Base-by-base conservation (phyloP, 2,329 filamentous ascomycete genomes). In the Didymella segeticola region DNA sequence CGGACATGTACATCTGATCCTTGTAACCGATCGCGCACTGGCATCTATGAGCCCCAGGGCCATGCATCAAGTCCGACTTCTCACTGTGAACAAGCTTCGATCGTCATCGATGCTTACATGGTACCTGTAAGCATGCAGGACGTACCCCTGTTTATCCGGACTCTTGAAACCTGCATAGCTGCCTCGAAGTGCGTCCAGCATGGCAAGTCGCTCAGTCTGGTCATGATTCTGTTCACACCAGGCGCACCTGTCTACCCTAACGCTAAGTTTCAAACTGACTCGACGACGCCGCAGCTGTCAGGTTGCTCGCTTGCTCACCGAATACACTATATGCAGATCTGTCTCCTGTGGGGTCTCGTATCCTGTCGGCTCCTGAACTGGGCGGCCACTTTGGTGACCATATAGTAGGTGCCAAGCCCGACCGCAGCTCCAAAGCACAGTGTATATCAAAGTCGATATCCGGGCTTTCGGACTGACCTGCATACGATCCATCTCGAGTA, bases 111-210 rank as follows among this genome's bases (percentile, higher is more conserved):
- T 43, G 46, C 37, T 41, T 41, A 41, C 34, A 22, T 47, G 47
- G 57, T 58, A 50, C 53, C 53, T 60, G 64, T 69, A 63, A 71
- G 64, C 68, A 58, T 67, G 66, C 66, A 67, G 59, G 53, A 60
- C 56, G 57, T 53, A 43, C 59, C 65, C 68, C 60, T 69, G 67
- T 57, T 58, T 33, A 56, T 57, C 47, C 43, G 46, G 58, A 60
- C 49, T 57, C 53, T 63, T 68, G 64, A 69, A 71, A 71, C 66
- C 51, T 61, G 55, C 60, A 66, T 63, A 63, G 54, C 61, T 66
- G 57, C 51, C 45, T 57, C 52, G 25, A 53, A 61, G 47, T 62
- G 58, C 59, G 52, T 60, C 59, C 56, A 50, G 37, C 39, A 56
- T 57, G 56, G 62, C 34, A 12, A 34, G 9, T 61, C 58, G 58